These are phyloP conservation scores for Tetrapisispora pingtungensis DNA, from an alignment of 805 yeast species.

Conservation along the genomic window DNA sequence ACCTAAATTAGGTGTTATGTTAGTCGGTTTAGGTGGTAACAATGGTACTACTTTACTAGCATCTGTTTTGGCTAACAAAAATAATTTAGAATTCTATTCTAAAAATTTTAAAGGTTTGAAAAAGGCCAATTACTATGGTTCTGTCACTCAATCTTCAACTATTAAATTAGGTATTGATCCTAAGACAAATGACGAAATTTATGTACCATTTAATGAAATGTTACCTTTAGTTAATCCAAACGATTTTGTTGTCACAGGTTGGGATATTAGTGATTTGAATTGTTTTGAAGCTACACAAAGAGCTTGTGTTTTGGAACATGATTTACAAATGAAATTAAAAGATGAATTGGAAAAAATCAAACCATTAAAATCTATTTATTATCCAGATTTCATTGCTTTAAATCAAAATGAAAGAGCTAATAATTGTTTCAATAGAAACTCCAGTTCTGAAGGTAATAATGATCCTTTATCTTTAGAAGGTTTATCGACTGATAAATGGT, in stretches of 20 bases:
- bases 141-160: slow-evolving; percentile 89
- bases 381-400: slow-evolving; percentile 94
- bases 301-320: slow-evolving; percentile 78
- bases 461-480: slow-evolving; percentile 35
- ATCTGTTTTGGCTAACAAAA: slow-evolving; percentile 75
- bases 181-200: slow-evolving; percentile 69
- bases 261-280: slow-evolving; percentile 78
- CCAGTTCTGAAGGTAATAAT: slow-evolving; percentile 1
- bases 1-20: slow-evolving; percentile 79
- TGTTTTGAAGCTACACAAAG: slow-evolving; percentile 73
- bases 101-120: slow-evolving; percentile 55
- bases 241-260: slow-evolving; percentile 82
- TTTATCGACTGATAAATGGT: slow-evolving; percentile 64
- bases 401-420: slow-evolving; percentile 90
- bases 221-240: slow-evolving; percentile 86
- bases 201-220: slow-evolving; percentile 83
- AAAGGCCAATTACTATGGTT: slow-evolving; percentile 80
- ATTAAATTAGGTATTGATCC: slow-evolving; percentile 78
- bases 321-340: slow-evolving; percentile 66
- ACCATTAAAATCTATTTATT: slow-evolving; percentile 81
- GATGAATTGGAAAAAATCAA: slow-evolving; percentile 48
- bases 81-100: slow-evolving; percentile 66
- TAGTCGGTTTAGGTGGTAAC: slow-evolving; percentile 95
- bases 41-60: slow-evolving; percentile 89
- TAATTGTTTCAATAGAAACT: slow-evolving; percentile 50